These are phyloP conservation scores for Aleurites moluccanus DNA, from an alignment of 441 rosid species.

Conservation along the genomic window DNA sequence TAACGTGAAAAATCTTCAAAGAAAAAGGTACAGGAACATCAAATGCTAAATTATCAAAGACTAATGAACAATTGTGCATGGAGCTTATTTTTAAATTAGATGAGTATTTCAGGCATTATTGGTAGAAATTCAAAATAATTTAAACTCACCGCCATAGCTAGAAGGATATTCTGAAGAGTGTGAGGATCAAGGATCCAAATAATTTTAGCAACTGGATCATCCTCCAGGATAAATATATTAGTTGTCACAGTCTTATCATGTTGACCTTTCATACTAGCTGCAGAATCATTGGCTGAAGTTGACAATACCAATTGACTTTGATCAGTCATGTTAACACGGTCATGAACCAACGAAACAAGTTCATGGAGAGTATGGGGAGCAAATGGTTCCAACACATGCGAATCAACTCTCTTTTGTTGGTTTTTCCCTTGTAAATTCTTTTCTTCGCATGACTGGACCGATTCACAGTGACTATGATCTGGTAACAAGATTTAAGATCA, in stretches of 20 bases:
- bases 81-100: conserved; percentile 5
- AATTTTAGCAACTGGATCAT: conserved; percentile 70
- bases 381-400: conserved; percentile 54
- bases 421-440: conserved; percentile 35
- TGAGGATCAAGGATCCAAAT: conserved; percentile 55
- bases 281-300: conserved; percentile 38
- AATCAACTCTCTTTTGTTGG: conserved; percentile 25
- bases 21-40: conserved; percentile 1
- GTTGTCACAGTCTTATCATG: conserved; percentile 26
- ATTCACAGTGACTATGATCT: conserved; percentile 37
- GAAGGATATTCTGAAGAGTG: conserved; percentile 55
- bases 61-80: no score
- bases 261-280: conserved; percentile 29
- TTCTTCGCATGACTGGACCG: conserved; percentile 30
- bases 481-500: conserved; percentile 22
- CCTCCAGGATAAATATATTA: conserved; percentile 45
- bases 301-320: conserved; percentile 35
- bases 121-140: neutral
- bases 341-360: conserved; percentile 77
- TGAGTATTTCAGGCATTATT: neutral
- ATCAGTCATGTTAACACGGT: conserved; percentile 47
- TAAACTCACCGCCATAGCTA: conserved; percentile 71
- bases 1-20: conserved; percentile 17
- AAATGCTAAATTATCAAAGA: neutral
- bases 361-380: conserved; percentile 61